Conservation (phyloP, 176 grass and related monocot genomes). For the Musa troglodytarum region DNA sequence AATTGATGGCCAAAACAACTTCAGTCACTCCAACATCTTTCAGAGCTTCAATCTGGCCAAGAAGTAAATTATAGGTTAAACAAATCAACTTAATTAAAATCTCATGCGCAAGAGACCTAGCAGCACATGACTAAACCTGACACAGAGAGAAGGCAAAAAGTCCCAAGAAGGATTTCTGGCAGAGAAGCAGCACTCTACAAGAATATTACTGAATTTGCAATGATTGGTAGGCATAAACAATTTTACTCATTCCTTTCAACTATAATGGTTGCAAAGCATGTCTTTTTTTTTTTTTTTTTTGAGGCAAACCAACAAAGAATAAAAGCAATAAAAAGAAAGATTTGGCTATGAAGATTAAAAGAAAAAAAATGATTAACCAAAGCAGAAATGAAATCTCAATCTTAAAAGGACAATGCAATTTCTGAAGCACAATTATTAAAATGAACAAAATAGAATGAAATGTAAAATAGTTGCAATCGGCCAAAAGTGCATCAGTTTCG, state of each 20-base stretch:
- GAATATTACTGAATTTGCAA: not conserved
- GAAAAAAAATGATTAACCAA: no score
- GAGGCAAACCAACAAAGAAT: no score
- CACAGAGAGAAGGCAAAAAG: not conserved
- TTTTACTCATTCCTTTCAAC: not conserved
- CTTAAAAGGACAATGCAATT: no score
- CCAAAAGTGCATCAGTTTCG: no score
- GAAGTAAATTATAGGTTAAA: not conserved
- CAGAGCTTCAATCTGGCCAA: constrained; percentile 72
- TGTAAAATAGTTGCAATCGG: no score
- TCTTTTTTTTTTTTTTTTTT: not conserved
- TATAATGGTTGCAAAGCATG: not conserved
- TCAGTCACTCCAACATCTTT: constrained; percentile 85
- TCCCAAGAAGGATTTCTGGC: not conserved
- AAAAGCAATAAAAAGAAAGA: no score
- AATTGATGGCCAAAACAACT: constrained; percentile 87
- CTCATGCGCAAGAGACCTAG: not conserved
- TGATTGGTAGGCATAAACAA: not conserved
- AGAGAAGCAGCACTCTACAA: not conserved
- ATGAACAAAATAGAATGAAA: no score
- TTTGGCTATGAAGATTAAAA: no score
- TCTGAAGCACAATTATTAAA: no score
- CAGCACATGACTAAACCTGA: not conserved
- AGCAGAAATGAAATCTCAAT: no score
- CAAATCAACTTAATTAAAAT: not conserved